Percentiles rank a stretch among this genome's conserved stretches.
phyloP scores from a whole-genome alignment of 2,329 filamentous ascomycete genomes.

The Ascochyta pisi region DNA sequence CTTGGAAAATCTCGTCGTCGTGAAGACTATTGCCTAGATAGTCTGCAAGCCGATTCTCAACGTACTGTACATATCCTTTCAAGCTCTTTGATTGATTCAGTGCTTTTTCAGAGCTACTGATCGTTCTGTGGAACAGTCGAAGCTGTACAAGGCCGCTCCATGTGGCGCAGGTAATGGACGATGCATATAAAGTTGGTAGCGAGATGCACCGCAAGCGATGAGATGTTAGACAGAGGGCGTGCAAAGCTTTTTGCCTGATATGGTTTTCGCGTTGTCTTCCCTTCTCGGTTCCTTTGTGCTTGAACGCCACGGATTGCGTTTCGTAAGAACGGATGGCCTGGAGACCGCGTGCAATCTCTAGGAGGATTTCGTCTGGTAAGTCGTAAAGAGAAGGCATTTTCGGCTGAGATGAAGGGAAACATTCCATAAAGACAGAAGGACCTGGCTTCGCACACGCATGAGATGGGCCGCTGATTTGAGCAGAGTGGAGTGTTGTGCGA shows the following conservation, averaged over 20 bases:
- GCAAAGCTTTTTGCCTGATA: slow-evolving; percentile 20
- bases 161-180: slow-evolving; percentile 29
- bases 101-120: neutral
- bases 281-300: slow-evolving; percentile 21
- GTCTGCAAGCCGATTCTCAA: slow-evolving; percentile 37
- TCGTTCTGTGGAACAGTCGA: slow-evolving; percentile 25
- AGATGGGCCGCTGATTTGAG: neutral
- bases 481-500: neutral
- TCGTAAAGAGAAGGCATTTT: slow-evolving; percentile 7
- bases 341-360: slow-evolving; percentile 25
- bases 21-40: slow-evolving; percentile 27
- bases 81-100: slow-evolving; percentile 6
- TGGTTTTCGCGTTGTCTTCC: slow-evolving; percentile 35
- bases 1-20: slow-evolving; percentile 9
- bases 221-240: slow-evolving; percentile 30
- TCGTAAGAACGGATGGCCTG: slow-evolving; percentile 28
- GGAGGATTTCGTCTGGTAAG: slow-evolving; percentile 35
- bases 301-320: slow-evolving; percentile 31
- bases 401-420: neutral
- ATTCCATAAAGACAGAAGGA: neutral
- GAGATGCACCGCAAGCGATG: slow-evolving; percentile 25
- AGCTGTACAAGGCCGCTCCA: slow-evolving; percentile 22
- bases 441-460: neutral
- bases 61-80: slow-evolving; percentile 24
- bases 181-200: slow-evolving; percentile 32